phyloP scores from a whole-genome alignment of 164 flowering plant species.

The Piper longum region DNA sequence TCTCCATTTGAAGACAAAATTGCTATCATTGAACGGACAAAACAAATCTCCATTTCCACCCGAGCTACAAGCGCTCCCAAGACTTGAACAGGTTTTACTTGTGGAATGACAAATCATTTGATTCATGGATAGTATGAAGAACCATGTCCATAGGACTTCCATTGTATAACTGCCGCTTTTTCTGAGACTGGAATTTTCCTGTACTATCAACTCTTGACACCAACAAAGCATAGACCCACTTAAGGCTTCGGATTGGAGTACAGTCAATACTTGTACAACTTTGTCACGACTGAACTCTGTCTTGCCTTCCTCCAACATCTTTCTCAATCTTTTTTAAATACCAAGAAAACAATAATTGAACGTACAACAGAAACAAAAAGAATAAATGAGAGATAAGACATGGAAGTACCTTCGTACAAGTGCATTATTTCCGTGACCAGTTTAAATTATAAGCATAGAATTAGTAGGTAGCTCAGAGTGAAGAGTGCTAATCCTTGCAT shows the following conservation, averaged over 20 bases:
- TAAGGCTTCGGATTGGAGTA: constrained; percentile 94
- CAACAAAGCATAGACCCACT: constrained; percentile 81
- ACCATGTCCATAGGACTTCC: neutral
- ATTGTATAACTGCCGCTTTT: neutral
- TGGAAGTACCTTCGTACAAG: constrained; percentile 50
- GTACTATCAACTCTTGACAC: constrained; percentile 47
- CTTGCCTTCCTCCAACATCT: constrained; percentile 51
- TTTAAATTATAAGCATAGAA: constrained; percentile 74
- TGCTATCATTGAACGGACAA: too few relatives aligned
- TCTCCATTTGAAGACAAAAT: too few relatives aligned
- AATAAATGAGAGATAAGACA: neutral
- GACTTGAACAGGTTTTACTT: too few relatives aligned
- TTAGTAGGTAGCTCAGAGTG: constrained; percentile 49
- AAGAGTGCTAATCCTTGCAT: constrained; percentile 42
- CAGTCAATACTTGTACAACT: constrained; percentile 70
- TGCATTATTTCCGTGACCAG: constrained; percentile 94
- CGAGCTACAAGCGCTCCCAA: too few relatives aligned
- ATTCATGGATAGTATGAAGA: too few relatives aligned
- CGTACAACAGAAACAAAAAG: neutral
- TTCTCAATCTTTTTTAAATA: constrained; percentile 39
- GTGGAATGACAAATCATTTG: too few relatives aligned
- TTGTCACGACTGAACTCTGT: constrained; percentile 43
- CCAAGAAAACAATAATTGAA: neutral
- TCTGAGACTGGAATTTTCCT: too few relatives aligned
- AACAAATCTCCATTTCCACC: too few relatives aligned